Evolutionary conservation across 1,284 basidiomycete species (phyloP), one percentile per base, ranked within the genome.

Genomic region (Apiotrichum brassicae): DNA sequence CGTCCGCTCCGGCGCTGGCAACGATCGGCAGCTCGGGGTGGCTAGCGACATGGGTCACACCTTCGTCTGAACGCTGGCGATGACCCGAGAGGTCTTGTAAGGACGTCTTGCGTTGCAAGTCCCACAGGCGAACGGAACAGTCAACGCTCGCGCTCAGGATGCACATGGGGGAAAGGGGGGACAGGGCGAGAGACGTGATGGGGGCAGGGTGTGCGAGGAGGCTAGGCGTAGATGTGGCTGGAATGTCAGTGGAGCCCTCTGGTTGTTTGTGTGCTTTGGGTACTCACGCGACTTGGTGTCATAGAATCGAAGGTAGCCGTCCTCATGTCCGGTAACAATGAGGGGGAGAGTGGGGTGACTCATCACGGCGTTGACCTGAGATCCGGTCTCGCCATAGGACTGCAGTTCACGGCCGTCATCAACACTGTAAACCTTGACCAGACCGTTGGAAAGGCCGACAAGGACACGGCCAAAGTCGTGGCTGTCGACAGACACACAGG

Each of bases 41-140:
- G 41, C 57, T 56, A 6, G 60, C 61, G 9, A 70, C 60, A 25
- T 51, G 49, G 30, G 95, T 78, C 14, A 95, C 89, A 38, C 94
- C 95, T 73, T 97, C 92, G 51, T 83, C 80, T 32, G 82, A 85
- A 72, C 91, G 91, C 75, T 86, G 82, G 43, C 90, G 81, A 73
- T 97, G 90, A 23, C 77, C 73, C 18, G 85, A 84, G 56, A 91
- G 82, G 71, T 98, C 95, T 68, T 97, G 94, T 25, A 92, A 76
- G 68, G 91, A 95, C 4, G 71, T 72, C 48, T 74, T 66, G 33
- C 66, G 68, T 19, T 54, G 79, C 48, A 97, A 75, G 71, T 97
- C 89, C 95, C 94, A 98, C 75, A 97, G 87, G 20, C 94, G 85
- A 38, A 92, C 78, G 18, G 89, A 92, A 68, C 92, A 92, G 70